phyloP scores from a whole-genome alignment of 495 filamentous ascomycete genomes.

The Achaetomiella virescens region DNA sequence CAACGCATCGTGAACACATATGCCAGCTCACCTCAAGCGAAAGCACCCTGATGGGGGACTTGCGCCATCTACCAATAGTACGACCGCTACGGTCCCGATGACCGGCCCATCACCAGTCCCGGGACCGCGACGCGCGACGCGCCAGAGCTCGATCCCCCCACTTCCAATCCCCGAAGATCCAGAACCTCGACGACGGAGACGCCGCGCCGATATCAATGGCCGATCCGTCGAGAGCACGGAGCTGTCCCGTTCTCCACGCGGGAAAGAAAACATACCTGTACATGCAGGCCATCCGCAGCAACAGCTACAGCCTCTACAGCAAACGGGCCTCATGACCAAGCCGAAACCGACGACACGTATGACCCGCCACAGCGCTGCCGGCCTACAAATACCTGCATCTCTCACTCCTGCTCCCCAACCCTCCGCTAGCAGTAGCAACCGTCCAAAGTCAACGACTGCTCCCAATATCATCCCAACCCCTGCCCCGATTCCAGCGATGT shows the following conservation, averaged over 20 bases:
- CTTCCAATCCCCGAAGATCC: constrained; percentile 25
- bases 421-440: background rate
- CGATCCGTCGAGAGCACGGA: background rate
- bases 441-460: no score
- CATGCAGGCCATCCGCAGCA: constrained; percentile 10
- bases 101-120: background rate
- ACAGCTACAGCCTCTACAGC: background rate
- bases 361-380: constrained; percentile 17
- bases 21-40: constrained; percentile 37
- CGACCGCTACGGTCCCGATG: background rate
- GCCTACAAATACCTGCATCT: background rate
- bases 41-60: constrained; percentile 30
- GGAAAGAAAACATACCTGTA: constrained; percentile 29
- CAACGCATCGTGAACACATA: constrained; percentile 8
- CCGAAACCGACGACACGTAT: constrained; percentile 12
- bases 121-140: constrained; percentile 37
- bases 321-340: background rate
- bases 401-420: background rate
- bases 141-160: constrained; percentile 34
- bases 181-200: constrained; percentile 35
- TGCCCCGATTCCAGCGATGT: no score
- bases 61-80: background rate
- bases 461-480: no score
- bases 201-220: constrained; percentile 18
- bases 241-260: constrained; percentile 7